Conservation (phyloP, 1,139 yeast species). For the Diutina rugosa region DNA sequence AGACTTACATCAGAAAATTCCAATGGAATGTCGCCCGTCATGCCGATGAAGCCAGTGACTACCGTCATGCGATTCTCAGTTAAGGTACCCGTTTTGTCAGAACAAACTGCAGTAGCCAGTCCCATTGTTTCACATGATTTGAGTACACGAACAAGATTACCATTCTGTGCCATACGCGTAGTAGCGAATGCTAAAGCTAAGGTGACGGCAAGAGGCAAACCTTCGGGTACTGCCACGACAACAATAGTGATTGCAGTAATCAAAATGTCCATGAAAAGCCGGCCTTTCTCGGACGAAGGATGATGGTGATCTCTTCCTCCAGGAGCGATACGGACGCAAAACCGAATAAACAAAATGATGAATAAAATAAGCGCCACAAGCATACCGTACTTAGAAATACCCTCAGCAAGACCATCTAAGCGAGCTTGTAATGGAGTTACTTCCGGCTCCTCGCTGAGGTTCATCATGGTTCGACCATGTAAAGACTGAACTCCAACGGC, state of each 20-base stretch:
- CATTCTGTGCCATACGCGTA: slow-evolving; percentile 94
- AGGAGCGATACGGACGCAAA: slow-evolving; percentile 51
- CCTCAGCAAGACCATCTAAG: slow-evolving; percentile 74
- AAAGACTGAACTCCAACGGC: slow-evolving; percentile 84
- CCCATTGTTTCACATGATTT: slow-evolving; percentile 98
- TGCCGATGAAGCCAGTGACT: slow-evolving; percentile 49
- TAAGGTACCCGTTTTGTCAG: slow-evolving; percentile 94
- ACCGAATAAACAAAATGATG: slow-evolving; percentile 65
- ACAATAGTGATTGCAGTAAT: slow-evolving; percentile 86
- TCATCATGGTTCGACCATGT: slow-evolving; percentile 83
- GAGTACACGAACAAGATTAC: slow-evolving; percentile 86
- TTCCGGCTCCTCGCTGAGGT: slow-evolving; percentile 63
- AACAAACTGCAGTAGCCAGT: slow-evolving; percentile 92
- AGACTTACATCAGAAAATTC: slow-evolving; percentile 27
- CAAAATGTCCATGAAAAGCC: slow-evolving; percentile 68
- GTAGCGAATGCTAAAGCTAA: slow-evolving; percentile 95
- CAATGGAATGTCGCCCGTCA: slow-evolving; percentile 6
- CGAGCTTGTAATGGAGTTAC: slow-evolving; percentile 84
- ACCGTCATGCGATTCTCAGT: slow-evolving; percentile 91
- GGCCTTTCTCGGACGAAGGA: slow-evolving; percentile 67
- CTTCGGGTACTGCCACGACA: slow-evolving; percentile 98
- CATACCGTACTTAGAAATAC: slow-evolving; percentile 87
- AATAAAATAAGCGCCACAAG: slow-evolving; percentile 73
- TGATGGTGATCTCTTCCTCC: slow-evolving; percentile 30
- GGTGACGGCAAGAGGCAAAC: slow-evolving; percentile 92